Evolutionary conservation across 2,329 filamentous ascomycete species (phyloP), one percentile per base, ranked within the genome.

Genomic region (Blastomyces gilchristii): DNA sequence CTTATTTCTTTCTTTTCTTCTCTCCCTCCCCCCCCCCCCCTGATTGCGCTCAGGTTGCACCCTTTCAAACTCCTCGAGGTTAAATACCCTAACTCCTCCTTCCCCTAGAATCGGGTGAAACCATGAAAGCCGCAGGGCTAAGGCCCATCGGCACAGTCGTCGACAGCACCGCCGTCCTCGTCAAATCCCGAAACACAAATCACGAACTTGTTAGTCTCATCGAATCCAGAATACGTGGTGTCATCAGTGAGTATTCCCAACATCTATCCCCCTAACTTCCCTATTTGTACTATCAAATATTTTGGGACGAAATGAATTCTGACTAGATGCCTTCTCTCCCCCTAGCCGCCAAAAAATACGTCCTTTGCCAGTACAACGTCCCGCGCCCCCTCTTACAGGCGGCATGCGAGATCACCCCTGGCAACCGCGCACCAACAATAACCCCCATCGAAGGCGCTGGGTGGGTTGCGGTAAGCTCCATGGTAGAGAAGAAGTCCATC

Each of bases 281-380:
- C 52, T 37, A 45, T 31, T 63, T 49, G 34, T 41, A 25, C n/a
- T 60, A 39, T n/a, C 58, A 58, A 25, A 22, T 11, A 25, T 25
- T 2, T 25, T 31, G 11, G 22, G 25, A 31, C n/a, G 63, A 59
- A 31, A 8, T 34, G 22, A 41, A 41, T 8, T 16, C 45, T 60
- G 9, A 60, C 16, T 45, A 25, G 25, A 37, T 52, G 53, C 47
- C 11, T 16, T 14, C 18, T 25, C 43, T 25, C 56, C 31, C 52
- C 56, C 31, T 53, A 86, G 84, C 91, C 52, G 94, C 94, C 11
- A 91, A 99, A 79, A 88, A 86, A 76, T 97, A 89, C 73, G 91
- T 97, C 37, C 85, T 97, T 39, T 97, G 94, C 80, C 91, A 95
- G 73, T 99, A 97, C 82, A 99, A 99, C 78, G 85, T 97, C 64